phyloP scores from a whole-genome alignment of 306 rosid species.

The Cicer yamashitae region DNA sequence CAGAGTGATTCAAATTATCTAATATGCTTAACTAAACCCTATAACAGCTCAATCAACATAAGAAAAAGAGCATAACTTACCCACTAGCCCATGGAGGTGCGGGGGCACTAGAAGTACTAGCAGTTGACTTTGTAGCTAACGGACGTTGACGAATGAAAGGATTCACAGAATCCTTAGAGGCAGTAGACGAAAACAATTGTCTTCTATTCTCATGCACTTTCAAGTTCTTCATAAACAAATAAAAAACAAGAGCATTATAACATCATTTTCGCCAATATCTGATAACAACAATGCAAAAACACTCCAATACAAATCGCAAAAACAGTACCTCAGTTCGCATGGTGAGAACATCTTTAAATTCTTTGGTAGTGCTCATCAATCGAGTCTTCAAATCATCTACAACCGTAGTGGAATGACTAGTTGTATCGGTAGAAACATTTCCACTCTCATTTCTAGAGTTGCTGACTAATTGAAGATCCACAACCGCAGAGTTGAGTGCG shows the following conservation, averaged over 20 bases:
- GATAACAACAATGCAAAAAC: neutral
- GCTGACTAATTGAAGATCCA: slow-evolving; percentile 79
- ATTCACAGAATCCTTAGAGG: slow-evolving; percentile 82
- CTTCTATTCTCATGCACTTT: slow-evolving; percentile 93
- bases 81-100: slow-evolving; percentile 93
- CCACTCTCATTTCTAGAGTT: slow-evolving; percentile 75
- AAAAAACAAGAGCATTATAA: slow-evolving; percentile 6
- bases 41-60: slow-evolving; percentile 22
- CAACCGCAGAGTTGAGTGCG: slow-evolving; percentile 91
- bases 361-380: slow-evolving; percentile 90
- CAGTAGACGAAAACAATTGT: slow-evolving; percentile 77
- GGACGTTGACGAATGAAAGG: slow-evolving; percentile 98
- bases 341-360: slow-evolving; percentile 95
- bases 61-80: slow-evolving; percentile 53
- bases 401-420: slow-evolving; percentile 89
- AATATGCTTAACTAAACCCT: slow-evolving; percentile 15
- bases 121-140: slow-evolving; percentile 72
- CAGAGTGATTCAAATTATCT: slow-evolving; percentile 1
- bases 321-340: slow-evolving; percentile 84
- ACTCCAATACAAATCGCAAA: neutral
- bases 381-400: slow-evolving; percentile 94
- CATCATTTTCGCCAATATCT: slow-evolving; percentile 18
- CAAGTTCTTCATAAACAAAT: slow-evolving; percentile 70
- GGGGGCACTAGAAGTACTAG: slow-evolving; percentile 72
- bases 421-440: slow-evolving; percentile 78